Conservation (phyloP, 331 rosid genomes). For the Erythrophleum ivorense region DNA sequence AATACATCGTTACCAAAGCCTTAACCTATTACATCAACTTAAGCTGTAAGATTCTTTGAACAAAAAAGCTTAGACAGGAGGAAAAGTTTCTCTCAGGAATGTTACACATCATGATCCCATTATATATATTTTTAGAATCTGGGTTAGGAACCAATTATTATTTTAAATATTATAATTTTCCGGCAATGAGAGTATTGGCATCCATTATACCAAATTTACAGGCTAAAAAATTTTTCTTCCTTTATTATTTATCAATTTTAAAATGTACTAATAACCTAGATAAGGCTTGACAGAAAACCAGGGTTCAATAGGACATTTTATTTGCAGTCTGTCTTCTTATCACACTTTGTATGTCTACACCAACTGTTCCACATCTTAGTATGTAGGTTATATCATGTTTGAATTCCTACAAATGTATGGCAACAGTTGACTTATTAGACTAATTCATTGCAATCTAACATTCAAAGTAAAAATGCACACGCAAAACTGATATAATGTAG, state of each 20-base stretch:
- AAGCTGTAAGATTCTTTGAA: neutral
- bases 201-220: neutral
- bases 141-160: neutral
- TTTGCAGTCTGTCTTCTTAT: neutral
- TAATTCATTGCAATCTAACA: neutral
- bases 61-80: neutral
- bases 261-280: neutral
- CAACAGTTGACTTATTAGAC: slow-evolving; percentile 1
- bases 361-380: slow-evolving; percentile 13
- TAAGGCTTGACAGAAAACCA: neutral
- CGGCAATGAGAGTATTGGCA: neutral
- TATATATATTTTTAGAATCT: slow-evolving; percentile 11
- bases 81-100: slow-evolving; percentile 13
- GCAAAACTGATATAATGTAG: neutral
- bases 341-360: neutral
- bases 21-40: neutral
- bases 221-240: neutral
- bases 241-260: neutral
- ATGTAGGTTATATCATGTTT: neutral
- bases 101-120: neutral
- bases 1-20: neutral
- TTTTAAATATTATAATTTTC: neutral
- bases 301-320: neutral
- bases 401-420: neutral
- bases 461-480: slow-evolving; percentile 5